Evolutionary conservation across 148 eudicot genomes (phyloP).

Genomic region (Nepenthes gracilis): DNA sequence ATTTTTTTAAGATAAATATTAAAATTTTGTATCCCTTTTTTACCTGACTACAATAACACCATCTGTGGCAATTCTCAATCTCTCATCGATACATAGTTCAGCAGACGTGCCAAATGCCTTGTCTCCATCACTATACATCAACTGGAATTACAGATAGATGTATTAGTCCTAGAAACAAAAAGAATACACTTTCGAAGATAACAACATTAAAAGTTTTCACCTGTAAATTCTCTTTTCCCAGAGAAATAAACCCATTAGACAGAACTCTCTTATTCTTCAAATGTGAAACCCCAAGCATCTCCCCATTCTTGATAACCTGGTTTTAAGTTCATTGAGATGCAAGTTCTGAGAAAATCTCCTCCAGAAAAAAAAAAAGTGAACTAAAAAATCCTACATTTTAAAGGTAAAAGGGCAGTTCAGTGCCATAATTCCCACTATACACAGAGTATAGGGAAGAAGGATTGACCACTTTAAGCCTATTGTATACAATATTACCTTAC

Average conservation of each 20-base stretch:
- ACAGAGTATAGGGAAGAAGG: no score
- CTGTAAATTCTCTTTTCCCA: conserved; percentile 95
- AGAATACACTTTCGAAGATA: background rate
- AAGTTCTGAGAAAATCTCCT: no score
- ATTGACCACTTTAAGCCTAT: no score
- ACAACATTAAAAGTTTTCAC: conserved; percentile 17
- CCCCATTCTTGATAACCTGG: conserved; percentile 97
- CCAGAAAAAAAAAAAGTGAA: no score
- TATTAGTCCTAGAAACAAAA: conserved; percentile 9
- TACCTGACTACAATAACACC: conserved; percentile 94
- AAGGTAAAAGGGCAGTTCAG: no score
- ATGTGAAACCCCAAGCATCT: conserved; percentile 99
- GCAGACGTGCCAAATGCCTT: conserved; percentile 94
- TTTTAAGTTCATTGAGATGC: background rate
- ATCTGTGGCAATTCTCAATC: conserved; percentile 81
- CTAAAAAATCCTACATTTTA: no score
- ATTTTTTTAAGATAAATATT: background rate
- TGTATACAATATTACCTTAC: no score
- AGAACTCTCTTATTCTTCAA: conserved; percentile 77
- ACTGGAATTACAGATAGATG: conserved; percentile 31
- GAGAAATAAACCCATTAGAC: conserved; percentile 77
- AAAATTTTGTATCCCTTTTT: background rate
- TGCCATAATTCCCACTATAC: no score
- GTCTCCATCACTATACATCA: conserved; percentile 98
- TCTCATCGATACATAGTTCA: conserved; percentile 91